phyloP scores from a whole-genome alignment of 169 alveolate genomes.

The Eimeria maxima region DNA sequence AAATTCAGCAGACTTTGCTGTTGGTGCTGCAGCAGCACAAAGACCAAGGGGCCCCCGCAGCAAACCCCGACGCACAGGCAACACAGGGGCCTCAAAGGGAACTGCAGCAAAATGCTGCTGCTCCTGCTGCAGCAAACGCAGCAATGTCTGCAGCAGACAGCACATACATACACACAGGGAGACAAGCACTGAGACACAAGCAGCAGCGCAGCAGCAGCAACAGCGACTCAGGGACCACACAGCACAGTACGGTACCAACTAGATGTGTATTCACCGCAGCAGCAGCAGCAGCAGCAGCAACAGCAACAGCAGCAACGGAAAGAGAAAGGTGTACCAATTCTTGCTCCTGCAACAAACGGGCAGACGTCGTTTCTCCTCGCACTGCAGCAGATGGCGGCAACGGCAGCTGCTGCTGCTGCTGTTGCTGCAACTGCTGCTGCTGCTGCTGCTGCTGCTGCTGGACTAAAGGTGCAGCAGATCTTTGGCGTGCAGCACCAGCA shows the following conservation, averaged over 20 bases:
- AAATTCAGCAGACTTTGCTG: not conserved
- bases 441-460: not conserved
- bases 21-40: constrained; percentile 56
- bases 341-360: constrained; percentile 25
- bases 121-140: constrained; percentile 24
- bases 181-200: no score
- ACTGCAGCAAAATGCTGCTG: no score
- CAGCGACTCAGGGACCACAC: not conserved
- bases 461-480: not conserved
- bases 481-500: not conserved
- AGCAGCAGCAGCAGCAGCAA: not conserved
- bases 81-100: not conserved
- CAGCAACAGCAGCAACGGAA: constrained; percentile 10
- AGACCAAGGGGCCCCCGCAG: not conserved
- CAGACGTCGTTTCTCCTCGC: constrained; percentile 29
- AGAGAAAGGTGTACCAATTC: constrained; percentile 5
- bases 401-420: constrained; percentile 62
- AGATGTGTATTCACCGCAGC: not conserved
- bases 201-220: no score
- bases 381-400: not conserved
- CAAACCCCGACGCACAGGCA: not conserved
- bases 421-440: no score
- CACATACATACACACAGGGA: no score
- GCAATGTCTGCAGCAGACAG: not conserved
- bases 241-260: not conserved